These are phyloP conservation scores for Botryotinia narcissicola DNA, from an alignment of 2,329 filamentous ascomycete genomes.

Conservation along the genomic window DNA sequence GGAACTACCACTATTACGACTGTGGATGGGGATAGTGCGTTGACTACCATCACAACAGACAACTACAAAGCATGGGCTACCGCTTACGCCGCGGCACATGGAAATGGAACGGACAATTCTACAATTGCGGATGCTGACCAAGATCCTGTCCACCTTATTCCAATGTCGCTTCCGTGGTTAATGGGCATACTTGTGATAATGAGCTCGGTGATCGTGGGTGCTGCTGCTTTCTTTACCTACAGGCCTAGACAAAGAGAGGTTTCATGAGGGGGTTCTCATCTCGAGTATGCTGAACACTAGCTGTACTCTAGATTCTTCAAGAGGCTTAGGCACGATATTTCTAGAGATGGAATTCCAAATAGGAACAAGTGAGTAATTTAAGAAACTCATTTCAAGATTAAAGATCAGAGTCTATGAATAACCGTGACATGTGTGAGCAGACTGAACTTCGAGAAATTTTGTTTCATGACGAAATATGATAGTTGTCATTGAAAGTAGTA, in stretches of 20 bases:
- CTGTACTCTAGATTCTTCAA: background rate
- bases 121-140: background rate
- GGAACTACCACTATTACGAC: background rate
- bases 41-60: background rate
- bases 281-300: too few species aligned
- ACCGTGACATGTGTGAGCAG: background rate
- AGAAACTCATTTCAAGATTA: background rate
- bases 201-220: background rate
- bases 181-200: background rate
- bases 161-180: background rate
- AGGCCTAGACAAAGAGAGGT: background rate
- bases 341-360: background rate
- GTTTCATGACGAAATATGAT: background rate
- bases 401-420: background rate
- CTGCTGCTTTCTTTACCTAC: background rate
- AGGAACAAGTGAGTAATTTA: background rate
- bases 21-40: background rate
- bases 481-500: background rate
- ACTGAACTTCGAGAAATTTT: background rate
- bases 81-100: background rate
- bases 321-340: background rate
- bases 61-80: background rate
- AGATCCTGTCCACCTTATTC: background rate
- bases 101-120: background rate
- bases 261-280: background rate